Evolutionary conservation across 495 filamentous ascomycete genomes (phyloP), one percentile per base, ranked within the genome.

Genomic region (Recurvomyces mirabilis): DNA sequence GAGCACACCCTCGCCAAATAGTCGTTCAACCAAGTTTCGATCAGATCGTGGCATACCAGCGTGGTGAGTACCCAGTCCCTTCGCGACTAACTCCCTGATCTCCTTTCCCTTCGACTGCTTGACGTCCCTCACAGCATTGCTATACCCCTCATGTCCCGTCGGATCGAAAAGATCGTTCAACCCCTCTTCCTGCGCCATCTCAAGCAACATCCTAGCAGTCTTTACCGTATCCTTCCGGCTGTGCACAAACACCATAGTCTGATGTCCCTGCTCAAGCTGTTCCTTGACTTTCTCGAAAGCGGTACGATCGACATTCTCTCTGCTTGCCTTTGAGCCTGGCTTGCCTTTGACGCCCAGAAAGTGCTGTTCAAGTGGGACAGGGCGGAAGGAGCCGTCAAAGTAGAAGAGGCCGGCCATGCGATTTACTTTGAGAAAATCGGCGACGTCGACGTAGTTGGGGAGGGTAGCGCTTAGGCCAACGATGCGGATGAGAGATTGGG

Each of bases 191-290:
- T 76, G 66, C 2, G 91, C 93, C 71, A 89, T 84, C 53, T 94
- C 79, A 45, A 80, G 77, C 21, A 99, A 72, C 64, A 77, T 83
- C 46, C 81, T 83, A 18, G 91, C 88, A 0, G 89, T 93, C 38
- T 77, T 72, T 30, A 93, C 73, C 0, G 91, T 99, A 55, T 99
- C 93, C 60, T 93, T 91, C 18, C 91, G 75, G 2, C 88, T 93
- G 59, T 99, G 91, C 2, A 99, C 91, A 63, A 99, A 98, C 0
- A 99, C 88, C 91, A 99, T 99, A 39, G 96, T 75, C 56, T 99
- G 91, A 52, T 99, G 87, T 9, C 81, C 86, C 43, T 68, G 66
- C 54, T 82, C 74, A 9, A 96, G 68, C 91, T 95, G 95, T 32
- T 82, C 82, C 44, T 77, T 79, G n/a, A 94, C 89, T 61, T 99